These are phyloP conservation scores for Tremella fuciformis DNA, from an alignment of 768 basidiomycete genomes.

Conservation along the genomic window DNA sequence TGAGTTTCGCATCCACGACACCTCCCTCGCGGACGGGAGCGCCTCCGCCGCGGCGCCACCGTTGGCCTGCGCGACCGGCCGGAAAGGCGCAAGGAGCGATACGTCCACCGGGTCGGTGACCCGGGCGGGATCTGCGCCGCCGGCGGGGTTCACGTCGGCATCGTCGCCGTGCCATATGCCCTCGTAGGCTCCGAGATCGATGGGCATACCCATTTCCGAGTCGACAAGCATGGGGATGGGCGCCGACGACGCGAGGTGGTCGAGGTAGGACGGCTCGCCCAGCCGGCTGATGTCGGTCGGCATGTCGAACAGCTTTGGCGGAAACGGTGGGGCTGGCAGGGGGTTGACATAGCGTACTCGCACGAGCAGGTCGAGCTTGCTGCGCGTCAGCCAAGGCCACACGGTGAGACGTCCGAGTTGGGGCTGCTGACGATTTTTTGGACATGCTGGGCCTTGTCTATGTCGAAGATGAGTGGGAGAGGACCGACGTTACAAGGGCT, in stretches of 20 bases:
- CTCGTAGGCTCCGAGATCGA: conserved; percentile 79
- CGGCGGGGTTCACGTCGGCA: conserved; percentile 65
- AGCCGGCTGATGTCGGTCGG: conserved; percentile 87
- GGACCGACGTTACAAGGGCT: too few relatives aligned
- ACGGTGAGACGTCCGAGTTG: too few relatives aligned
- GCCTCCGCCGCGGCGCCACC: conserved; percentile 48
- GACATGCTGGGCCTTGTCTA: conserved; percentile 23
- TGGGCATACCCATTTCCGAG: conserved; percentile 92
- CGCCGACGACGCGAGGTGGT: conserved; percentile 72
- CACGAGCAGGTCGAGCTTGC: conserved; percentile 85
- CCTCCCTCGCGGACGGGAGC: conserved; percentile 58
- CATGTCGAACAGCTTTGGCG: conserved; percentile 88
- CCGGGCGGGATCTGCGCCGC: conserved; percentile 56
- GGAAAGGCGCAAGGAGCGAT: conserved; percentile 65
- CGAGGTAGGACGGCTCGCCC: conserved; percentile 77
- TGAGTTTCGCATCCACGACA: conserved; percentile 88
- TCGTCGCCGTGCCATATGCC: conserved; percentile 78
- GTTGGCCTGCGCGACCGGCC: conserved; percentile 17
- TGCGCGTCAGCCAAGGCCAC: conserved; percentile 21
- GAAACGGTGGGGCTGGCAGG: conserved; percentile 92
- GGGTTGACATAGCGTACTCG: conserved; percentile 92
- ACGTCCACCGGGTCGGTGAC: conserved; percentile 45
- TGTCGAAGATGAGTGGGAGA: too few relatives aligned
- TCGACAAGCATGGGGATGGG: conserved; percentile 95
- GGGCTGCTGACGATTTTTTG: conserved; percentile 32